Percentiles rank a stretch among this genome's conserved stretches.
These are phyloP conservation scores for Aethionema arabicum DNA, from an alignment of 345 rosid species.

Conservation along the genomic window DNA sequence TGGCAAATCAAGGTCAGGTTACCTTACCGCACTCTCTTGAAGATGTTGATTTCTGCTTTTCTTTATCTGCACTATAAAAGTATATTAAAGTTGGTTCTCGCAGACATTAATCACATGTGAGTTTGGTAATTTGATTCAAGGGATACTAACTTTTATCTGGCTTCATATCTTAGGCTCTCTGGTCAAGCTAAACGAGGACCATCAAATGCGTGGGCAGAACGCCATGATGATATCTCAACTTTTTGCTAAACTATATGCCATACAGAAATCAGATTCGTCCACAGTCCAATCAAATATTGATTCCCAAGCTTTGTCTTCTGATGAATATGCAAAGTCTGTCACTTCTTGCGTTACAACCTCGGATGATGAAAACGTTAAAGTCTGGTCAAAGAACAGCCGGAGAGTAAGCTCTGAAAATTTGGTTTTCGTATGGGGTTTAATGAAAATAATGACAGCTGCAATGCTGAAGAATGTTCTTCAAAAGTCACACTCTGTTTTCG, in stretches of 20 bases:
- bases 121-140: not conserved
- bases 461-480: conserved; percentile 59
- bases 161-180: conserved; percentile 27
- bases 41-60: not conserved
- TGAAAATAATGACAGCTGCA: conserved; percentile 47
- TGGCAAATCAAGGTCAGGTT: conserved; percentile 61
- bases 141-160: conserved; percentile 3
- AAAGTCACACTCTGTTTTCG: conserved; percentile 51
- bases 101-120: not conserved
- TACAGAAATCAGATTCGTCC: conserved; percentile 46
- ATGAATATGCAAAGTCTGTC: conserved; percentile 39
- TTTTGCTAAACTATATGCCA: conserved; percentile 63
- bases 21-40: conserved; percentile 1
- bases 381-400: conserved; percentile 55
- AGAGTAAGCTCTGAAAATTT: conserved; percentile 60
- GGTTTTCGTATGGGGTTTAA: conserved; percentile 82
- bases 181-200: conserved; percentile 36
- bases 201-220: conserved; percentile 56
- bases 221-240: conserved; percentile 64
- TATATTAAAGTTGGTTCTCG: not conserved
- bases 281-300: conserved; percentile 33
- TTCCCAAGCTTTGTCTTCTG: conserved; percentile 36
- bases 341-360: conserved; percentile 31
- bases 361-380: conserved; percentile 46
- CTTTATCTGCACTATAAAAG: not conserved